A percentile compares a stretch with the other conserved stretches of the same genome.
Conservation (phyloP, 1,284 basidiomycete species). For the Erythrobasidium hasegawianum region DNA sequence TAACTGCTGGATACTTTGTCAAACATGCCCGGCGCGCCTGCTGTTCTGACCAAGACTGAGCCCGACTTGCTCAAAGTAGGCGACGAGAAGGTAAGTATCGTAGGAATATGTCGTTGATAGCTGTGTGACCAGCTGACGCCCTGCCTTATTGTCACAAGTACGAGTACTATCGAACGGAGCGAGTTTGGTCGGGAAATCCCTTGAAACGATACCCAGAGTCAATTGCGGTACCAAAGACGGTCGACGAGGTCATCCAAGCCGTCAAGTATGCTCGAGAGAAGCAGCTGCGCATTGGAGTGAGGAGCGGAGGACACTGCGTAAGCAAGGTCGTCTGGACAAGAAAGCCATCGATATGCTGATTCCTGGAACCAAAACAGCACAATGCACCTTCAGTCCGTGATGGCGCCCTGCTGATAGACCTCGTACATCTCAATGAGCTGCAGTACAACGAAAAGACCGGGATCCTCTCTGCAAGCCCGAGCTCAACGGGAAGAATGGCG, state of each 20-base stretch:
- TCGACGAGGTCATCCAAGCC: background rate
- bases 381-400: constrained; percentile 13
- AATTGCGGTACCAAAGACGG: background rate
- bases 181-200: constrained; percentile 1
- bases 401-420: background rate
- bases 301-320: constrained; percentile 12
- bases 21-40: too few species aligned
- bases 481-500: background rate
- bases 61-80: too few species aligned
- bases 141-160: too few species aligned
- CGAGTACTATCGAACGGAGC: background rate
- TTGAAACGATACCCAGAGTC: background rate
- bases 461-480: background rate
- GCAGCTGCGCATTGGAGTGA: background rate
- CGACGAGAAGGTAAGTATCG: too few species aligned
- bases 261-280: constrained; percentile 4
- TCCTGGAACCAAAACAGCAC: background rate
- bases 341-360: background rate
- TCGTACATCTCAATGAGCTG: background rate
- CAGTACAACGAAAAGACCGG: background rate
- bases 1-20: too few species aligned
- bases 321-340: background rate
- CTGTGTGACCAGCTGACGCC: too few species aligned
- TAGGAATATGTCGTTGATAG: too few species aligned
- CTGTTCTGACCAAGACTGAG: too few species aligned